Evolutionary conservation across 2,329 filamentous ascomycete genomes (phyloP), one percentile per base, ranked within the genome.

Genomic region (Pseudocercospora eumusae): DNA sequence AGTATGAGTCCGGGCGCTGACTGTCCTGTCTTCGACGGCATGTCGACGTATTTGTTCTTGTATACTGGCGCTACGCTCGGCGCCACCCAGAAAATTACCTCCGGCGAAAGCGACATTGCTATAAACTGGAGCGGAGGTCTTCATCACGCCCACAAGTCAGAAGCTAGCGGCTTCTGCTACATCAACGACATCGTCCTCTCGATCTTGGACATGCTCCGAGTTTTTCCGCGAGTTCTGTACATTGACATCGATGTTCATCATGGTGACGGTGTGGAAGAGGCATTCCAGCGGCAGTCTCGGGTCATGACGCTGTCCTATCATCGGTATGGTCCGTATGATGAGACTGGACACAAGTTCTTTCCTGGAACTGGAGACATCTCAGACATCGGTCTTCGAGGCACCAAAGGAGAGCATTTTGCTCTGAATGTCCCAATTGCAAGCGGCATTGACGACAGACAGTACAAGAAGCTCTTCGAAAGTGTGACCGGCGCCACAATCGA

Each of bases 171-270:
- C 0, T 99, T 99, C 77, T 99, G 95, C 80, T 99, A 99, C 79
- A 92, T 98, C 79, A 99, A 99, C 76, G 95, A 99, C 77, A 98
- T 98, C 71, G 95, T 98, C 61, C 84, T 99, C 52, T 92, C 90
- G 36, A 95, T 97, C 70, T 84, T 98, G 40, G 90, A 97, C 75
- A 84, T 99, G 9, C 82, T 98, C 15, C 88, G 90, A 28, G 85
- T 88, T 72, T 86, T 93, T 70, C 87, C 92, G 15, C 89, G 93
- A 54, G 93, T 98, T 7, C 83, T 98, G 61, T 97, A 98, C 77
- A 93, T 98, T 76, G 92, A 96, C 74, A 96, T 96, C 68, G 92
- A 96, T 74, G 91, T 96, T 1, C 92, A 96, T 74, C 92, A 96
- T 68, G 92, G 92, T 64, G 92, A 96, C 74, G 92, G 92, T 56